A percentile compares a stretch with the other conserved stretches of the same genome.
phyloP scores from a whole-genome alignment of 768 basidiomycete genomes.

The Infundibulicybe gibba region DNA sequence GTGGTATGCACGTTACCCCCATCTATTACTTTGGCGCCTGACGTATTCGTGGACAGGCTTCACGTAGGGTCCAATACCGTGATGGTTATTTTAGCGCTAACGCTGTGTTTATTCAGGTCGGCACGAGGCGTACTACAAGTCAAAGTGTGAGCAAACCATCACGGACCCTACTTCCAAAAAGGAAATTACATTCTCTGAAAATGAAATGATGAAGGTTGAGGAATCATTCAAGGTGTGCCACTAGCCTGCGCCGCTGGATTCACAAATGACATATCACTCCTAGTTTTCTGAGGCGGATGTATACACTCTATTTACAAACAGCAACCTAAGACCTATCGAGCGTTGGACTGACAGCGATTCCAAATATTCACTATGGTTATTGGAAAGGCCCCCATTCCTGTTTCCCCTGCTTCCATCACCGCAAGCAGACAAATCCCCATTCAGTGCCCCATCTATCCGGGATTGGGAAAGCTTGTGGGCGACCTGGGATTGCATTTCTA shows the following conservation, averaged over 20 bases:
- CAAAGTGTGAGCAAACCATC: constrained; percentile 56
- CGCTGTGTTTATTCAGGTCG: constrained; percentile 43
- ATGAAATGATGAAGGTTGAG: constrained; percentile 84
- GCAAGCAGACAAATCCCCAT: constrained; percentile 35
- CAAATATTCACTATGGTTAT: constrained; percentile 84
- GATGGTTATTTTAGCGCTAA: constrained; percentile 1
- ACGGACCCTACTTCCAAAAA: constrained; percentile 40
- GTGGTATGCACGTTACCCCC: constrained; percentile 35
- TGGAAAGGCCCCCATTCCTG: constrained; percentile 80
- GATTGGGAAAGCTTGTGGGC: constrained; percentile 89
- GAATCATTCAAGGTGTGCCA: constrained; percentile 75
- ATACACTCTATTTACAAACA: constrained; percentile 62
- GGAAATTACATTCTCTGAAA: constrained; percentile 52
- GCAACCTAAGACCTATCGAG: constrained; percentile 80
- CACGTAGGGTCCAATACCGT: constrained; percentile 11
- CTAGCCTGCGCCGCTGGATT: too few relatives aligned
- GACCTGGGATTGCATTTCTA: constrained; percentile 83
- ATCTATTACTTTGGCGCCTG: background rate
- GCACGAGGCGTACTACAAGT: constrained; percentile 84
- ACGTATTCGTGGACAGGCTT: constrained; percentile 2
- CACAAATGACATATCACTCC: background rate
- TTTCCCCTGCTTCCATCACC: constrained; percentile 63
- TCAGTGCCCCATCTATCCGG: constrained; percentile 64
- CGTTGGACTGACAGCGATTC: constrained; percentile 76
- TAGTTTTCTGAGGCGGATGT: constrained; percentile 82